phyloP scores from a whole-genome alignment of 2,329 filamentous ascomycete species.

The Epichloe glyceriae region DNA sequence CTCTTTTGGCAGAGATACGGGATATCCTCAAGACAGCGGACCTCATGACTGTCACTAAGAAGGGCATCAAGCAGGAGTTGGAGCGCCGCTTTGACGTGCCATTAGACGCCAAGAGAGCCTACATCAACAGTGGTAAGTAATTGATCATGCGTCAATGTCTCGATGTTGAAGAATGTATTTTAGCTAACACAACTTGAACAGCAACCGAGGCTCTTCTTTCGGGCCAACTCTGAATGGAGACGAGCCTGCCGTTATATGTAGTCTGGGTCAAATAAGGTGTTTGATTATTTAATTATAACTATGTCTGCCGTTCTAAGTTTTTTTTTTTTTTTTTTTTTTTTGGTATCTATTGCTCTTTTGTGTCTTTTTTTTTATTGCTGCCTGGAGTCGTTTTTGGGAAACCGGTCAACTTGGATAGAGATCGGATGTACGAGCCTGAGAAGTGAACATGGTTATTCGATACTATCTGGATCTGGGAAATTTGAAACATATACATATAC shows the following conservation, averaged over 20 bases:
- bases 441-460: not conserved
- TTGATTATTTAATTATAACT: not conserved
- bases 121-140: slow-evolving; percentile 80
- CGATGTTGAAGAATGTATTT: too few relatives aligned
- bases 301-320: not conserved
- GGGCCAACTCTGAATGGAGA: slow-evolving; percentile 50
- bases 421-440: not conserved
- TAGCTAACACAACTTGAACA: slow-evolving; percentile 12
- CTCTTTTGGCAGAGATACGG: slow-evolving; percentile 81
- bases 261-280: not conserved
- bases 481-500: not conserved
- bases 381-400: slow-evolving; percentile 1
- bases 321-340: not conserved
- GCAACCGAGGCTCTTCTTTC: slow-evolving; percentile 71
- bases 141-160: not conserved
- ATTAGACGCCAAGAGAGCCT: slow-evolving; percentile 77
- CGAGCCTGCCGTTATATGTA: not conserved
- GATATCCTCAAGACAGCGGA: slow-evolving; percentile 87
- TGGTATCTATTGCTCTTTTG: not conserved
- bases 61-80: slow-evolving; percentile 87
- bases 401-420: not conserved
- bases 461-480: not conserved
- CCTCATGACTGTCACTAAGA: slow-evolving; percentile 97
- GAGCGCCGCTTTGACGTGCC: slow-evolving; percentile 81
- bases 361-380: not conserved